A percentile compares a stretch with the other conserved stretches of the same genome.
Evolutionary conservation across 352 stramenopile genomes (phyloP).

Genomic region (Phytophthora melonis): DNA sequence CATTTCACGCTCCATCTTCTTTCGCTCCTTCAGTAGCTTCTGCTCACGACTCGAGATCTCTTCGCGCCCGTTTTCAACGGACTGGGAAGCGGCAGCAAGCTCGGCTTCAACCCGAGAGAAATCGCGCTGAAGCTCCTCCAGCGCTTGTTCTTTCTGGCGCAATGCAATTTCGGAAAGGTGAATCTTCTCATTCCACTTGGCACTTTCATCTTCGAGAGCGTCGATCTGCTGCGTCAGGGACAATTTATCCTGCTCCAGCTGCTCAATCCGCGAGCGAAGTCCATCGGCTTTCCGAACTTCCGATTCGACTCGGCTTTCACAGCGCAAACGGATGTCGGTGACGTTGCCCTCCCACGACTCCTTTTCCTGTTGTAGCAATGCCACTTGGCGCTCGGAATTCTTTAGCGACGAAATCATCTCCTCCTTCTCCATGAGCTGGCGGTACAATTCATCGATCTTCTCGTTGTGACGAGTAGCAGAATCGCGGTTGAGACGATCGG

Average conservation of each 20-base stretch:
- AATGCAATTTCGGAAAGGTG: constrained; percentile 29
- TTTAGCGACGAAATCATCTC: constrained; percentile 49
- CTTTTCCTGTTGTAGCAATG: constrained; percentile 56
- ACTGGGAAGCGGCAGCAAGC: constrained; percentile 38
- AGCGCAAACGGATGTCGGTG: constrained; percentile 46
- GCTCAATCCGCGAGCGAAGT: constrained; percentile 45
- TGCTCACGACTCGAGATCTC: constrained; percentile 58
- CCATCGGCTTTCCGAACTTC: constrained; percentile 54
- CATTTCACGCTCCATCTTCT: constrained; percentile 65
- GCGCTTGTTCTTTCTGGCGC: constrained; percentile 39
- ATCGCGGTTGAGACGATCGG: constrained; percentile 35
- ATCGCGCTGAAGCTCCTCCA: constrained; percentile 33
- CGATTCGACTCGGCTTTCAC: constrained; percentile 44
- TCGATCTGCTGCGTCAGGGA: constrained; percentile 37
- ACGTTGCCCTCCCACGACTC: constrained; percentile 48
- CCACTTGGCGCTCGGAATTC: constrained; percentile 45
- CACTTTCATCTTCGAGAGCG: constrained; percentile 38
- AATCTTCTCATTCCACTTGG: constrained; percentile 35
- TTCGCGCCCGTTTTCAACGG: constrained; percentile 40
- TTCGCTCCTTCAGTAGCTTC: constrained; percentile 67
- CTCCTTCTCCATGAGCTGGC: constrained; percentile 61
- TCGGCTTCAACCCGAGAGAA: constrained; percentile 40
- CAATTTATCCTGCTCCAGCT: constrained; percentile 50
- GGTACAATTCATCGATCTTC: constrained; percentile 69
- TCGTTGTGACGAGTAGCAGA: constrained; percentile 42